Percentiles rank a stretch among this genome's conserved stretches.
phyloP scores from a whole-genome alignment of 2,329 filamentous ascomycete genomes.

The Trichoderma sp. region DNA sequence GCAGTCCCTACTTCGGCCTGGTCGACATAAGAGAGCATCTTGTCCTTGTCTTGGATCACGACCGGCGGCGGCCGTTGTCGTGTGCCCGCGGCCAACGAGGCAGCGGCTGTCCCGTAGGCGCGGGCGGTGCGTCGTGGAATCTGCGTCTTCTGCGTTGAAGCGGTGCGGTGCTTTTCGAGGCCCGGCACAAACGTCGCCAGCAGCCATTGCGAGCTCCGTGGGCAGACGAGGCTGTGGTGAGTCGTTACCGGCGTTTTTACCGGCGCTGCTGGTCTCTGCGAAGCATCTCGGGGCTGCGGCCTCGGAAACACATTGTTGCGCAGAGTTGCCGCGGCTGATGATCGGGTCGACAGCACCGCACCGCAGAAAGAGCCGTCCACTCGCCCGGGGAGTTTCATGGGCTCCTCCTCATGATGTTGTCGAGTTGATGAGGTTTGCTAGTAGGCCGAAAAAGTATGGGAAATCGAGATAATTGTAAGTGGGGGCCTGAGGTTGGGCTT shows the following conservation, averaged over 20 bases:
- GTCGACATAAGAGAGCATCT: slow-evolving; percentile 56
- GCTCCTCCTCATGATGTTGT: slow-evolving; percentile 52
- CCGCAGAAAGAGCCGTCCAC: slow-evolving; percentile 61
- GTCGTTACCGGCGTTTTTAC: neutral
- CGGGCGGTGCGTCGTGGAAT: slow-evolving; percentile 15
- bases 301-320: slow-evolving; percentile 28
- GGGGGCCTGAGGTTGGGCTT: neutral
- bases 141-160: slow-evolving; percentile 1
- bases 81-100: slow-evolving; percentile 25
- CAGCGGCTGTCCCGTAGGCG: slow-evolving; percentile 33
- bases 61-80: slow-evolving; percentile 23
- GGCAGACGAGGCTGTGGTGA: slow-evolving; percentile 30
- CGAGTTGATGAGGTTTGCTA: neutral
- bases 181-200: slow-evolving; percentile 43
- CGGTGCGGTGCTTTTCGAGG: slow-evolving; percentile 27
- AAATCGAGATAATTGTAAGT: slow-evolving; percentile 12
- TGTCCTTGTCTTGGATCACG: slow-evolving; percentile 36
- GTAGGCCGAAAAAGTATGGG: slow-evolving; percentile 20
- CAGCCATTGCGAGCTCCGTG: slow-evolving; percentile 42
- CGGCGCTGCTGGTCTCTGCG: slow-evolving; percentile 23
- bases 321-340: slow-evolving; percentile 32
- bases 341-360: slow-evolving; percentile 53
- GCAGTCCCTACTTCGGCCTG: slow-evolving; percentile 50
- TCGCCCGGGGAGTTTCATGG: slow-evolving; percentile 62
- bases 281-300: slow-evolving; percentile 26